Evolutionary conservation across 306 rosid genomes (phyloP).

Genomic region (Cicer arietinum): DNA sequence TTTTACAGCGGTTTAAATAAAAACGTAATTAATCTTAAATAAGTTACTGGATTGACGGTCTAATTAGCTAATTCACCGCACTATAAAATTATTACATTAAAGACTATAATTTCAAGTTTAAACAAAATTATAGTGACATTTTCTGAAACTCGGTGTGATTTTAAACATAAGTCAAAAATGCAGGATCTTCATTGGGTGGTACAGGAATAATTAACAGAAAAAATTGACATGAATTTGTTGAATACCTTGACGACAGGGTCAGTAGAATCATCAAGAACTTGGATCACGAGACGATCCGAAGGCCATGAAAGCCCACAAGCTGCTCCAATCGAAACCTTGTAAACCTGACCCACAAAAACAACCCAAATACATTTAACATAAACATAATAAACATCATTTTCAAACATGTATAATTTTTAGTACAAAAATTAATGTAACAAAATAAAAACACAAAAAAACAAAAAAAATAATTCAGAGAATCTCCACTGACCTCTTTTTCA

Average conservation of each 20-base stretch:
- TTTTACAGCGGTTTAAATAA: no score
- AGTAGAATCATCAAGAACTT: slow-evolving; percentile 96
- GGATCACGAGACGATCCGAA: slow-evolving; percentile 93
- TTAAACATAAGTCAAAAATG: not conserved
- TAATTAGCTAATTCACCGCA: no score
- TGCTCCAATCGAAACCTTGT: slow-evolving; percentile 97
- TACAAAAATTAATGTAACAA: not conserved
- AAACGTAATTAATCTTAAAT: no score
- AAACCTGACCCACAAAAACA: slow-evolving; percentile 58
- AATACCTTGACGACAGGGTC: slow-evolving; percentile 85
- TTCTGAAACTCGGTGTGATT: no score
- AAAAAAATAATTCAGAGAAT: not conserved
- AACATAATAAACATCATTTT: no score
- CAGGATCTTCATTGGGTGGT: not conserved
- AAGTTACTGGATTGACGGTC: no score
- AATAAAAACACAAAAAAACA: not conserved
- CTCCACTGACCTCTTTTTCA: slow-evolving; percentile 77
- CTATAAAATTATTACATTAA: no score
- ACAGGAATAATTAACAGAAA: not conserved
- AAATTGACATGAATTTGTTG: not conserved
- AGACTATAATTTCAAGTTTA: no score
- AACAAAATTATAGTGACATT: no score
- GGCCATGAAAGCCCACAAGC: slow-evolving; percentile 99
- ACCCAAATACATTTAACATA: no score
- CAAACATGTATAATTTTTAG: no score